These are phyloP conservation scores for Dioszegia crocea DNA, from an alignment of 768 basidiomycete species.

Conservation along the genomic window DNA sequence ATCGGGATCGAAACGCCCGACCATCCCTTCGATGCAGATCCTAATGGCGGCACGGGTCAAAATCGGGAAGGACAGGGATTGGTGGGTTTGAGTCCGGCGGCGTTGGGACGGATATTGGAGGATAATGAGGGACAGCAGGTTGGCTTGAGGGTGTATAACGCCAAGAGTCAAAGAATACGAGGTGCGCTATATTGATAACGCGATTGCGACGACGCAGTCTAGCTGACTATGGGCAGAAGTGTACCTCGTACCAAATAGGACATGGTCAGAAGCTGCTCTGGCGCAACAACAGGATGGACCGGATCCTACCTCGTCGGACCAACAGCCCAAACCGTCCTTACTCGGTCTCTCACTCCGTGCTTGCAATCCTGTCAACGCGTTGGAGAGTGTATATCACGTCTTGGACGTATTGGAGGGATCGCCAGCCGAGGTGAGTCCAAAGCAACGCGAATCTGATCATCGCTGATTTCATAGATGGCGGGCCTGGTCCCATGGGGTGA, in stretches of 20 bases:
- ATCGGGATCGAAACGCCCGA: constrained; percentile 66
- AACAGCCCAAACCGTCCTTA: constrained; percentile 68
- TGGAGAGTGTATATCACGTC: constrained; percentile 97
- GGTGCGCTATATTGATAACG: constrained; percentile 31
- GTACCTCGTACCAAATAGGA: constrained; percentile 73
- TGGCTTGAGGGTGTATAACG: constrained; percentile 45
- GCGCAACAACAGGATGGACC: constrained; percentile 35
- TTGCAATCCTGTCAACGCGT: constrained; percentile 80
- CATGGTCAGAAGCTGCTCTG: constrained; percentile 60
- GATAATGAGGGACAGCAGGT: constrained; percentile 41
- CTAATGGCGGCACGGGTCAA: background rate
- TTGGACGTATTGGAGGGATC: constrained; percentile 93
- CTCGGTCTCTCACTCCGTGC: constrained; percentile 89
- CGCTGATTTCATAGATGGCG: constrained; percentile 11
- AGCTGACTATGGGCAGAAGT: constrained; percentile 59
- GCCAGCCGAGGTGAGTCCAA: constrained; percentile 58
- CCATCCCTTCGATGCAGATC: constrained; percentile 1
- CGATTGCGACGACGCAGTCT: background rate
- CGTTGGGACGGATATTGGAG: constrained; percentile 38
- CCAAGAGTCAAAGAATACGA: constrained; percentile 44
- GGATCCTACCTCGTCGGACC: background rate
- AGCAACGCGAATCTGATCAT: background rate
- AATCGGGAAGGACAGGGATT: background rate
- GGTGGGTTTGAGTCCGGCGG: constrained; percentile 16
- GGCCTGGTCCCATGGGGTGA: constrained; percentile 87